A percentile compares a stretch with the other conserved stretches of the same genome.
Evolutionary conservation across 2,329 filamentous ascomycete species (phyloP).

Genomic region (Amesomyces nigricolor): DNA sequence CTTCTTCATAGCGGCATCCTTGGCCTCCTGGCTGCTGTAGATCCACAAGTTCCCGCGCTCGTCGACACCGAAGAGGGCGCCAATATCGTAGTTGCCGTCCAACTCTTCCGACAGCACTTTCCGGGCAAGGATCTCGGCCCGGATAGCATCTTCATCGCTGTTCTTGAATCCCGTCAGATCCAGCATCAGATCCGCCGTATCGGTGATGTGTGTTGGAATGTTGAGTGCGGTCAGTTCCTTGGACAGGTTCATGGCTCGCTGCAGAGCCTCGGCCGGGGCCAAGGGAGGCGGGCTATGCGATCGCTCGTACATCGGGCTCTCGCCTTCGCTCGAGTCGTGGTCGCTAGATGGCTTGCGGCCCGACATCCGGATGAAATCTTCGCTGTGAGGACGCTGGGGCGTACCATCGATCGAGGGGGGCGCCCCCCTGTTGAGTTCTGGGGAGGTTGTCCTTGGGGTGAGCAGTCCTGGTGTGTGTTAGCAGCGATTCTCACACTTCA

Average conservation of each 20-base stretch:
- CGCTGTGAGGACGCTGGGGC: slow-evolving; percentile 45
- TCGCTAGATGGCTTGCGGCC: slow-evolving; percentile 35
- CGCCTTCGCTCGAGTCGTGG: slow-evolving; percentile 35
- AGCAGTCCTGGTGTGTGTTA: slow-evolving; percentile 39
- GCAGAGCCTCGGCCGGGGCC: slow-evolving; percentile 67
- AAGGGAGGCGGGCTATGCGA: slow-evolving; percentile 74
- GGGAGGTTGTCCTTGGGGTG: slow-evolving; percentile 50
- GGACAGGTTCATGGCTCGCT: slow-evolving; percentile 77
- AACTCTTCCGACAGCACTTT: slow-evolving; percentile 90
- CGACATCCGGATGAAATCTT: slow-evolving; percentile 48
- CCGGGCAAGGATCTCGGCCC: slow-evolving; percentile 87
- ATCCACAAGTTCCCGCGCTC: slow-evolving; percentile 99
- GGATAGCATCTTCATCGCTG: slow-evolving; percentile 84
- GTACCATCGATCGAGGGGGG: slow-evolving; percentile 49
- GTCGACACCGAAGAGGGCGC: slow-evolving; percentile 88
- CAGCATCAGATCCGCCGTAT: slow-evolving; percentile 89
- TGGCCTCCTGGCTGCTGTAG: slow-evolving; percentile 95
- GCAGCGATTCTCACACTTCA: background rate
- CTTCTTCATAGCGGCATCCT: slow-evolving; percentile 73
- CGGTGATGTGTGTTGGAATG: slow-evolving; percentile 88
- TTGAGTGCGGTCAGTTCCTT: slow-evolving; percentile 84
- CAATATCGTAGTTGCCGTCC: slow-evolving; percentile 93
- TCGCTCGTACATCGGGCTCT: slow-evolving; percentile 41
- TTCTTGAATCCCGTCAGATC: slow-evolving; percentile 98
- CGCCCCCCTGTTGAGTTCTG: slow-evolving; percentile 42